Evolutionary conservation across 768 basidiomycete genomes (phyloP), one percentile per base, ranked within the genome.

Genomic region (Podaxis sp.): DNA sequence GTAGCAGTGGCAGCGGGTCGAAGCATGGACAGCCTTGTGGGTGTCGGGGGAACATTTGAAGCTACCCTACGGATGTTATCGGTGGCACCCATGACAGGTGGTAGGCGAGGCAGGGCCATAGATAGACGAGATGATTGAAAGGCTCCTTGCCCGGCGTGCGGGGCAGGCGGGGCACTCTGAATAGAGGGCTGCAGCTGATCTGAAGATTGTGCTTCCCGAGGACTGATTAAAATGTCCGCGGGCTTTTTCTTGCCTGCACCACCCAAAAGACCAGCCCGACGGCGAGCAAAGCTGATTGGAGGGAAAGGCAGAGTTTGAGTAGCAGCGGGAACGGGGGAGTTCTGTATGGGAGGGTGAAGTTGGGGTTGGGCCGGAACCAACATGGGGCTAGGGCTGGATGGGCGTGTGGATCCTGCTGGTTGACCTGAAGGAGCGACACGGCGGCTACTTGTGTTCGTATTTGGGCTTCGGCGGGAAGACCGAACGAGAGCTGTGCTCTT

Each of bases 171-270:
- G 0, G 90, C 90, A 66, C 89, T 91, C 72, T 91, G 90, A 37
- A 93, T 88, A 53, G 82, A 80, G 24, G 89, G 88, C 59, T 82
- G 83, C 44, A 87, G 75, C 60, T 84, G 84, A 63, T 87, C 86
- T 26, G 76, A 72, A 13, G 77, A 77, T 33, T 83, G 80, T 4
- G 78, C 70, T 64, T 87, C 87, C 57, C 87, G 79, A 10, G 90
- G 89, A 66, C 85, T 88, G 78, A 93, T 91, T 64, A 91, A 69
- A 64, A 91, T 89, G 68, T 92, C 90, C 1, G 90, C 89, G 0
- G 90, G 90, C 73, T 91, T 92, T 74, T 80, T 89, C 71, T 83
- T 85, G 51, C 59, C 46, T 12, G 26, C 57, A 51, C 78, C 80
- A n/a, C 87, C 85, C 12, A 87, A 66, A 62, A 86, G 86, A 28